Evolutionary conservation across 106 monocot genomes (phyloP).

Genomic region (Platanthera guangdongensis): DNA sequence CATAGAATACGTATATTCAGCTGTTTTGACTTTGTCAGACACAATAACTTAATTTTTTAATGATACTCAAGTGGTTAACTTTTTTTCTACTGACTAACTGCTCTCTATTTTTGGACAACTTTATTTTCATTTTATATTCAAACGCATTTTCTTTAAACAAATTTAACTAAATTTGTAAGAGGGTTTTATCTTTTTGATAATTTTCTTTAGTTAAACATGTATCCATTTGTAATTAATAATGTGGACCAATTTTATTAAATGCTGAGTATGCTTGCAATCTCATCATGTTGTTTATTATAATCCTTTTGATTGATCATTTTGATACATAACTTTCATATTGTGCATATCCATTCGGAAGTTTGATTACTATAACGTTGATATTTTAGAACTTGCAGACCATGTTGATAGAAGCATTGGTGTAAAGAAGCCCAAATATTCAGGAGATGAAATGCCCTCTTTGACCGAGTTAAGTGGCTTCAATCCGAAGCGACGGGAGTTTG

Average conservation of each 20-base stretch:
- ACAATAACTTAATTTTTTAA: no score
- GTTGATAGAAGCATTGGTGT: constrained; percentile 83
- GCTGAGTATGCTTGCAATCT: background rate
- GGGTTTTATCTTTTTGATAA: background rate
- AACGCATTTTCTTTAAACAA: no score
- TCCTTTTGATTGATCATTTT: background rate
- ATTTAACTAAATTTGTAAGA: background rate
- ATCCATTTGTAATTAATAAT: background rate
- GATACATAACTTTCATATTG: background rate
- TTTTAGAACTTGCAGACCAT: constrained; percentile 47
- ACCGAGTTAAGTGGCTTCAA: constrained; percentile 84
- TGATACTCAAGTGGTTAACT: no score
- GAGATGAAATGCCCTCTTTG: constrained; percentile 75
- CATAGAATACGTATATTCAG: no score
- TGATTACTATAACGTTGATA: background rate
- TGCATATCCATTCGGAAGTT: constrained; percentile 1
- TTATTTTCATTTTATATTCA: no score
- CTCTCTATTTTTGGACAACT: no score
- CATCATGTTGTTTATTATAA: background rate
- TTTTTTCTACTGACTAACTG: no score
- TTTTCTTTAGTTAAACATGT: background rate
- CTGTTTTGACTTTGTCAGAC: no score
- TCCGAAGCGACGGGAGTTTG: constrained; percentile 87
- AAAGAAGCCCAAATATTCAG: constrained; percentile 78
- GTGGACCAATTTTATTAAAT: background rate